Base-by-base conservation (phyloP, 768 basidiomycete species). In the Artomyces pyxidatus region DNA sequence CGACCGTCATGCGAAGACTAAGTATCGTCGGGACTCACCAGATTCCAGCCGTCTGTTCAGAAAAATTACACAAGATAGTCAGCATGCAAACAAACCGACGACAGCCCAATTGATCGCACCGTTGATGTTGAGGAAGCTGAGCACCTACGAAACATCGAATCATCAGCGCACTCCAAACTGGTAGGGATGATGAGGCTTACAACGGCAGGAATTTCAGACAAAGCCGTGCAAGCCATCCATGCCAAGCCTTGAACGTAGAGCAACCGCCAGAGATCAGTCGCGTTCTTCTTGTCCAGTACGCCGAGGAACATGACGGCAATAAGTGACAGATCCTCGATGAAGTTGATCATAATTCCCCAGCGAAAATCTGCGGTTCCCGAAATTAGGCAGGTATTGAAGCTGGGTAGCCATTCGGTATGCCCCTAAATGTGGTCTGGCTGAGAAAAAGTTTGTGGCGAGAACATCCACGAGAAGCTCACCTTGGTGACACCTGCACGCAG, bases 191-290 rank as follows among this genome's bases (percentile, higher is more conserved):
- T 12, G 29, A 5, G 9, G 44, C 53, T 53, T 29, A 54, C 53
- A 40, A 54, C 42, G 16, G 53, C 46, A 6, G 53, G 53, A n/a
- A 54, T 45, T 22, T 54, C 53, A 2, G 53, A 52, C 3, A 17
- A 4, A 12, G 47, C 37, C 2, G 50, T 45, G 9, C 45, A 44
- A 25, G 51, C 2, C 11, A 54, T 52, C 53, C 53, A 54, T 22
- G 47, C 52, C 9, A 54, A 39, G 12, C 51, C 43, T 16, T 55
- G 54, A 37, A 55, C 12, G 40, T 53, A 55, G 26, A 55, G 47
- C 54, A 55, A 48, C 29, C 47, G 45, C 54, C 54, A 55, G 11
- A 55, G 54, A 42, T 38, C 35, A 1, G 54, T 55, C 17, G 45
- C 46, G 22, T 55, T 55, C 42, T 45, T 47, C 43, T 55, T 55